Evolutionary conservation across 73 alveolate species (phyloP), one percentile per base, ranked within the genome.

Genomic region (Loxodes magnus): DNA sequence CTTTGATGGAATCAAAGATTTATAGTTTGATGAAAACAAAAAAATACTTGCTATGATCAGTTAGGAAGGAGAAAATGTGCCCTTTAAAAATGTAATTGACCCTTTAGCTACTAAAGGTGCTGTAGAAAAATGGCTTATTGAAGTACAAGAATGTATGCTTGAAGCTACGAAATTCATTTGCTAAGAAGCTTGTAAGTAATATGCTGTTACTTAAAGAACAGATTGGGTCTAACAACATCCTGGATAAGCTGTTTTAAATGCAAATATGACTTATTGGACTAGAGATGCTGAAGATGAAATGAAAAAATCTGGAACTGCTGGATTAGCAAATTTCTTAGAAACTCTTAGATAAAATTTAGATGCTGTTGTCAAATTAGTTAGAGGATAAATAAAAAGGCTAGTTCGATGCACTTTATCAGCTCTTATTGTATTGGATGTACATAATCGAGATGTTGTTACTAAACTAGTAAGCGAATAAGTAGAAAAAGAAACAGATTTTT

Each of bases 101-200:
- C 90, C 96, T 44, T 78, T 74, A 43, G 87, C 93, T 15, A 83
- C 92, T 29, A 90, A 92, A 62, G 99, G 98, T 37, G 83, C 94
- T 43, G 99, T 96, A 7, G 99, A 96, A 75, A 88, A 82, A 67
- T 96, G 99, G 99, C 80, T 96, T 59, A 83, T 85, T 33, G 87
- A 90, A 73, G 96, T 90, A 33, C 97, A 86, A 68, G 96, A 79
- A 29, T 85, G 82, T 41, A 93, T 93, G 99, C 67, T 88, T 22
- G 77, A 89, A 59, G 53, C 93, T 3, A 96, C 92, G 4, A 88
- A 77, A 63, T 86, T 71, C 34, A 65, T 71, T 44, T 64, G 84
- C 64, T 90, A 70, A 35, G 68, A 71, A 52, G 80, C 96, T 5
- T 78, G 77, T 4, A 76, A 93, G 30, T 97, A 93, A 65, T 93